These are phyloP conservation scores for Colletotrichum camelliae DNA, from an alignment of 2,329 filamentous ascomycete genomes.

Conservation along the genomic window DNA sequence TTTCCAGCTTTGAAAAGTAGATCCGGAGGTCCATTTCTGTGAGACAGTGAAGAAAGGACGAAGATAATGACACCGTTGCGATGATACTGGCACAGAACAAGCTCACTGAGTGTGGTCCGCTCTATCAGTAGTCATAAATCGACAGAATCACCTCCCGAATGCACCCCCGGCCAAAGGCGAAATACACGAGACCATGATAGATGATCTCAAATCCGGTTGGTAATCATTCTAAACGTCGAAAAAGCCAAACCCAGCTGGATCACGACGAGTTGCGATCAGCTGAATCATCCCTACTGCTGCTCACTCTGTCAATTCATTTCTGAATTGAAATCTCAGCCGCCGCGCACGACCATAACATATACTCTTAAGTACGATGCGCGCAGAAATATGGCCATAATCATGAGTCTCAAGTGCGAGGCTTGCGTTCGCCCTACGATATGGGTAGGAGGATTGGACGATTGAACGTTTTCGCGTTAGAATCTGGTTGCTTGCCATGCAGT, in stretches of 20 bases:
- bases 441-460: neutral
- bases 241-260: neutral
- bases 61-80: neutral
- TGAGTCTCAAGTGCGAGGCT: neutral
- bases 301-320: neutral
- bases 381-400: fast-evolving
- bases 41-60: neutral
- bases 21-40: neutral
- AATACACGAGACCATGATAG: neutral
- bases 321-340: neutral
- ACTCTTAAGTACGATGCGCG: neutral
- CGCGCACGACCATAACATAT: neutral
- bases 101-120: neutral
- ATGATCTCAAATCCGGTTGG: neutral
- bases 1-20: fast-evolving
- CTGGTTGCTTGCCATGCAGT: neutral
- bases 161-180: neutral
- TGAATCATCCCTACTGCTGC: neutral
- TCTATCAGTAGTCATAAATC: neutral
- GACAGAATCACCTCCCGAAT: neutral
- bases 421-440: neutral
- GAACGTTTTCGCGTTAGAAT: neutral
- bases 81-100: neutral
- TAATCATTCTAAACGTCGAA: neutral
- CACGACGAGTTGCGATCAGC: neutral